phyloP scores from a whole-genome alignment of 352 stramenopile species.

The Globisporangium polare region DNA sequence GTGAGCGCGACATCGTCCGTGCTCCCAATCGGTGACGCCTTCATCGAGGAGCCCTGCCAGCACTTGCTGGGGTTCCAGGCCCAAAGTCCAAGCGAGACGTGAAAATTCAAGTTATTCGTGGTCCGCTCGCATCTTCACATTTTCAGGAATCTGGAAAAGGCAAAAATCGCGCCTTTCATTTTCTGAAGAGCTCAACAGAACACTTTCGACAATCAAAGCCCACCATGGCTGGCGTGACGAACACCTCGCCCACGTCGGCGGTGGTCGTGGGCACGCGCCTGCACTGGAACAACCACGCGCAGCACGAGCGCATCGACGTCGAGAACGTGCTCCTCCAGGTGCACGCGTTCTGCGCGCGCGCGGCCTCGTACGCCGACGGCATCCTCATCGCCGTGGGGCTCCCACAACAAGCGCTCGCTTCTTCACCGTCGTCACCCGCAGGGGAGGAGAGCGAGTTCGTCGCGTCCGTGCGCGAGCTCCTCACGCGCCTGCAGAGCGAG shows the following conservation, averaged over 20 bases:
- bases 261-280: slow-evolving; percentile 54
- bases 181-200: slow-evolving; percentile 1
- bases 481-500: slow-evolving; percentile 29
- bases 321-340: slow-evolving; percentile 44
- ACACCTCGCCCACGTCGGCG: not conserved
- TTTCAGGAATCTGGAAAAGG: no score
- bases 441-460: slow-evolving; percentile 24
- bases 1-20: no score
- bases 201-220: not conserved
- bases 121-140: no score
- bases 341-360: slow-evolving; percentile 42
- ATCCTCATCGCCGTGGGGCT: slow-evolving; percentile 60
- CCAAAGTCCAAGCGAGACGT: no score
- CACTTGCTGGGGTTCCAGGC: no score
- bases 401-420: slow-evolving; percentile 17
- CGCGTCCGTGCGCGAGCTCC: slow-evolving; percentile 37
- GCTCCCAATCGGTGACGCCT: no score
- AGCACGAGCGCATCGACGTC: slow-evolving; percentile 35
- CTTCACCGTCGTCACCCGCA: not conserved
- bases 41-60: no score
- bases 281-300: slow-evolving; percentile 69
- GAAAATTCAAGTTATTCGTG: no score
- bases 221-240: not conserved
- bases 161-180: no score
- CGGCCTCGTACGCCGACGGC: slow-evolving; percentile 39